Base-by-base conservation (phyloP, 2,329 filamentous ascomycete genomes). In the Trichoderma cornu-damae region DNA sequence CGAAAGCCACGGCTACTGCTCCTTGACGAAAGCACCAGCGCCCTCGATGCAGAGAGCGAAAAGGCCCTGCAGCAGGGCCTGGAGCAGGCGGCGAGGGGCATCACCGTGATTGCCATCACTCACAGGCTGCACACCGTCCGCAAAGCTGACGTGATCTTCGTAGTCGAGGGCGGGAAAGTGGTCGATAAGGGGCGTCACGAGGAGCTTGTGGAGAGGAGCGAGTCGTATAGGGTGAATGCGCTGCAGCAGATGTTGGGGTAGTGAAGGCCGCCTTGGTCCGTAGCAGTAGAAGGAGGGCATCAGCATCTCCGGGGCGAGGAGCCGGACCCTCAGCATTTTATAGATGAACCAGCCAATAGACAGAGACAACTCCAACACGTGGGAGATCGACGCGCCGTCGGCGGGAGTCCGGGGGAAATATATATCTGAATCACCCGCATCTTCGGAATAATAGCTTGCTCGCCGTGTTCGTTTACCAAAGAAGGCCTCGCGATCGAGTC, bases 1-100 rank as follows among this genome's bases (percentile, higher is more conserved):
- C 80, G 89, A 0, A 79, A 82, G 60, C 90, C 90, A 0, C 79
- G 85, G 46, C 77, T 95, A 1, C 71, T 95, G 16, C 80, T 96
- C 37, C 77, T 95, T 0, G 90, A 96, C 65, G 90, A 95, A 75
- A 88, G 88, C 28, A 95, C 90, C 0, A 88, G 84, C 40, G 87
- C 87, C 3, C 77, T 96, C 2, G 90, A 95, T 65, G 81, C 83
- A 0, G 85, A 86, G 65, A 87, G 82, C 49, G 87, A 89, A 50
- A 75, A 77, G 5, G 71, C 85, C 8, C 79, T 95, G 22, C 81
- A 89, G 56, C 78, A 86, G 24, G 86, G 84, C 0, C 73, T 90
- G 42, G 83, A 88, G 69, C 76, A 72, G 59, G 81, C 77, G 0
- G 76, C 77, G 2, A 74, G 73, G 47, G 79, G 69, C 56, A 80